Evolutionary conservation across 139 green algal species (phyloP).

Genomic region (Chlorella sp.): DNA sequence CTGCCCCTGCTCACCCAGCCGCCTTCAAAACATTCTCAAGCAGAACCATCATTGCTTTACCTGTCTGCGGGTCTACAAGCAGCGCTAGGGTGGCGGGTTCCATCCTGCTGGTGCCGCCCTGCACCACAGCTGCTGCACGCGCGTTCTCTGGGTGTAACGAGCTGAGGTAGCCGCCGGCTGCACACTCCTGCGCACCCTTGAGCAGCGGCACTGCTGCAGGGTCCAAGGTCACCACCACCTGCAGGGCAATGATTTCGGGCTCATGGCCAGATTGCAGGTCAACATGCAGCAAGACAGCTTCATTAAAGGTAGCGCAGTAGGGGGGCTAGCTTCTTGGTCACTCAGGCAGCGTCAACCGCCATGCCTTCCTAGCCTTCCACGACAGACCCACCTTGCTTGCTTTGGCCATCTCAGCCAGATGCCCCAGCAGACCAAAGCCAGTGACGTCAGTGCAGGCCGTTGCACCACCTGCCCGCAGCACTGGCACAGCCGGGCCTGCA

Average conservation of each 20-base stretch:
- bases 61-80: slow-evolving; percentile 89
- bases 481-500: slow-evolving; percentile 46
- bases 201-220: slow-evolving; percentile 67
- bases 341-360: too few species aligned
- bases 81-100: slow-evolving; percentile 51
- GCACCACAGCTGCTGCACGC: slow-evolving; percentile 37
- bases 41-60: slow-evolving; percentile 7
- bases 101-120: not conserved
- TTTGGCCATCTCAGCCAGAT: slow-evolving; percentile 79
- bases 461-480: slow-evolving; percentile 62
- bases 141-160: slow-evolving; percentile 75
- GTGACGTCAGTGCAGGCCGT: slow-evolving; percentile 92
- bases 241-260: not conserved
- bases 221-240: slow-evolving; percentile 44
- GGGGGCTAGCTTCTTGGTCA: too few species aligned
- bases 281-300: too few species aligned
- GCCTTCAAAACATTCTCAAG: too few species aligned
- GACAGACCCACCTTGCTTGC: slow-evolving; percentile 53
- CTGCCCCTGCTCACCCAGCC: too few species aligned
- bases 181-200: slow-evolving; percentile 59
- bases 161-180: slow-evolving; percentile 57
- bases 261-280: too few species aligned
- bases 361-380: not conserved
- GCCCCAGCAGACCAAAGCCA: slow-evolving; percentile 93
- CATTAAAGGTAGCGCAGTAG: too few species aligned